Evolutionary conservation across 2,329 filamentous ascomycete genomes (phyloP).

Genomic region (Fusarium acutatum): DNA sequence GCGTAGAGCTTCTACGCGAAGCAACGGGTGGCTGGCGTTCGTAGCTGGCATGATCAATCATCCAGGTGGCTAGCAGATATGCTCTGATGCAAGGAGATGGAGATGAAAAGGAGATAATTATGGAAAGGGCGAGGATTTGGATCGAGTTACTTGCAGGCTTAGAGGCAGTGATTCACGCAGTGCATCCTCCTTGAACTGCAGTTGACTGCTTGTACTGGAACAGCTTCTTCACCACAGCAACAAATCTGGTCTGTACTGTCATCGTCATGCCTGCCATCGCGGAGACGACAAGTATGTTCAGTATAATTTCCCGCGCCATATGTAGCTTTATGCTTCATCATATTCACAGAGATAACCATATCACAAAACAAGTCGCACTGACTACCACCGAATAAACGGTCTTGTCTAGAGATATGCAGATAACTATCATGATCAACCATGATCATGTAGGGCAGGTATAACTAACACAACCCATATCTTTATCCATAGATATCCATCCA

Average conservation of each 20-base stretch:
- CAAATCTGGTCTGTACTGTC: background rate
- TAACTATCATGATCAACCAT: background rate
- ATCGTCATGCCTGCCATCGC: background rate
- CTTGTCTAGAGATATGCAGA: constrained; percentile 16
- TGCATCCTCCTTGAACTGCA: background rate
- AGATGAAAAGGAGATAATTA: background rate
- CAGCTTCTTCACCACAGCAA: background rate
- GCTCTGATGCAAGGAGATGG: background rate
- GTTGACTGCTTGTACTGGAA: background rate
- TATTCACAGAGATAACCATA: background rate
- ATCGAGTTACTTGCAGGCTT: background rate
- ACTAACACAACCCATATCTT: background rate
- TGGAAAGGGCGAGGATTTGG: background rate
- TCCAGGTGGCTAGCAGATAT: background rate
- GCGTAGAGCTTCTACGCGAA: background rate
- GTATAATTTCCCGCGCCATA: background rate
- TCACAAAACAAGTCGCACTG: background rate
- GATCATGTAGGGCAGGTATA: background rate
- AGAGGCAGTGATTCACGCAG: background rate
- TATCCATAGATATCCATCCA: background rate
- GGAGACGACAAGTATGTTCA: background rate
- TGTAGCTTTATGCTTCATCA: background rate
- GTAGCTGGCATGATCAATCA: background rate
- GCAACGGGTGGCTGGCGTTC: background rate
- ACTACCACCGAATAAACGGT: background rate